Conservation (phyloP, 192 early-diverging fungal species). For the Funneliformis geosporum region DNA sequence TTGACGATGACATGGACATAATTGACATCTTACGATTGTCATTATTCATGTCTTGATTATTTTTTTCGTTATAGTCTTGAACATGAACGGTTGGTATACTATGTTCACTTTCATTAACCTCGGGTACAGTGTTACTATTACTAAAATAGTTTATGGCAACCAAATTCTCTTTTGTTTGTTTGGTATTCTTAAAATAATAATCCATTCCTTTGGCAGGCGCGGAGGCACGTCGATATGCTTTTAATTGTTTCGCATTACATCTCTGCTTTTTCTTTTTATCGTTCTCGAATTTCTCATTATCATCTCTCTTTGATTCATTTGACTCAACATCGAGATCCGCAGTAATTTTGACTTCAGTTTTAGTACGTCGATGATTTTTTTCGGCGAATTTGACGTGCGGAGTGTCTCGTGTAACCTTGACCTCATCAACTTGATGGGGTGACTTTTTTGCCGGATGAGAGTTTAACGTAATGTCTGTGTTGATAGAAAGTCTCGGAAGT, state of each 20-base stretch:
- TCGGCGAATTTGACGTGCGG: neutral
- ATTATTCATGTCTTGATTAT: neutral
- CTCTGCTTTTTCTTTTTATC: neutral
- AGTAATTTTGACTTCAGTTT: neutral
- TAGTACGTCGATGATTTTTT: too few relatives aligned
- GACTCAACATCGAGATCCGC: neutral
- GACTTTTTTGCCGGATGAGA: neutral
- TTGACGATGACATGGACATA: neutral
- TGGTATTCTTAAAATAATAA: neutral
- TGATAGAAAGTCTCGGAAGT: neutral
- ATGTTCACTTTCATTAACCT: neutral
- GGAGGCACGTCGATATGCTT: neutral
- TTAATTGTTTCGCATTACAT: neutral
- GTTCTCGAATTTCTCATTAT: too few relatives aligned
- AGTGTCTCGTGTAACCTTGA: neutral
- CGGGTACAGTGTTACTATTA: neutral
- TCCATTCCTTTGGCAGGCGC: neutral
- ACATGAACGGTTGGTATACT: neutral
- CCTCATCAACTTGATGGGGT: neutral
- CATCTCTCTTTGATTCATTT: too few relatives aligned
- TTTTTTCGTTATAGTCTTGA: neutral
- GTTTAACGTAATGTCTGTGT: neutral
- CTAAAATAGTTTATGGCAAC: neutral
- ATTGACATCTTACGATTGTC: neutral
- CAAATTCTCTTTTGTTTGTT: neutral